Evolutionary conservation across 2,329 filamentous ascomycete genomes (phyloP).

Genomic region (Alternaria ethzedia): DNA sequence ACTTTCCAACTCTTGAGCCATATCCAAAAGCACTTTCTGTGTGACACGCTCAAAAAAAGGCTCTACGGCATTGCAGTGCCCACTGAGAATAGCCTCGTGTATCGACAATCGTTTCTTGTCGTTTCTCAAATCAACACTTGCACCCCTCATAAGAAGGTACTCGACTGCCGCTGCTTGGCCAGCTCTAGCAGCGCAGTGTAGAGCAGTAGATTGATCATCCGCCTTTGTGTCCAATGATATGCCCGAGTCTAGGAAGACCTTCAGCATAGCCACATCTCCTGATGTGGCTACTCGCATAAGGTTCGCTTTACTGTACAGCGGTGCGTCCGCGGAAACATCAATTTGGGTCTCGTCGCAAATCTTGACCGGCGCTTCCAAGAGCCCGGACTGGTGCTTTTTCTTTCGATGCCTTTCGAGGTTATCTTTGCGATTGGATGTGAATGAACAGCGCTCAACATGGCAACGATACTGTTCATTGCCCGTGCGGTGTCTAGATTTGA

Average conservation of each 20-base stretch:
- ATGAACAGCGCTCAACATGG: not conserved
- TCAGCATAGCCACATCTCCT: no score
- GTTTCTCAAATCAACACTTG: no score
- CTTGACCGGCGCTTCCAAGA: no score
- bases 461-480: slow-evolving; percentile 5
- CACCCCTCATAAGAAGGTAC: no score
- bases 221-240: not conserved
- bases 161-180: not conserved
- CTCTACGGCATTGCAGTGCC: no score
- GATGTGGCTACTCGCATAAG: slow-evolving; percentile 10
- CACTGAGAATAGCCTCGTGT: slow-evolving; percentile 8
- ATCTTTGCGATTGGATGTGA: slow-evolving; percentile 8
- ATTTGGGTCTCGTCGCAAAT: no score
- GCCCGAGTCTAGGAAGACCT: not conserved
- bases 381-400: no score
- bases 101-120: slow-evolving; percentile 4
- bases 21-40: no score
- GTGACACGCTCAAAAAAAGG: no score
- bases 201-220: slow-evolving; percentile 9
- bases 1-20: no score
- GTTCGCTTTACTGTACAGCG: not conserved
- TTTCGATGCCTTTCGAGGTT: slow-evolving; percentile 6
- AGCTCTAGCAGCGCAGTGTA: slow-evolving; percentile 18
- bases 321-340: no score
- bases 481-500: slow-evolving; percentile 4